Base-by-base conservation (phyloP, 495 filamentous ascomycete genomes). In the Penicillium soppii region DNA sequence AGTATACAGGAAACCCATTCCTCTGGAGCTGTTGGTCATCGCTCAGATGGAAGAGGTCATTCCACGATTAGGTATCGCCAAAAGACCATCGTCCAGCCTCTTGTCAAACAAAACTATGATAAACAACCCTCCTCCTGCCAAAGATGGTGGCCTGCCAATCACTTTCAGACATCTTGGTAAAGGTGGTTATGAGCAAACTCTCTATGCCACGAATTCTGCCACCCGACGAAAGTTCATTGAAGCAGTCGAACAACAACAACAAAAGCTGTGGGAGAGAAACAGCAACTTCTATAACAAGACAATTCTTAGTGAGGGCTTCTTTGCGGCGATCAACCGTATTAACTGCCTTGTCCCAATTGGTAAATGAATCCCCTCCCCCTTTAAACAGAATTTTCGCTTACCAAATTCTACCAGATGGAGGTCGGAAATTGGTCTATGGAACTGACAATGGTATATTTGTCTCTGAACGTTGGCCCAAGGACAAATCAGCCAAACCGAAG, bases 121-220 rank as follows among this genome's bases (percentile, higher is more conserved):
- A 12, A 72, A 74, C 40, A 47, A 47, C 17, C 64, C 71, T 22
- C 75, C 80, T 4, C 71, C 79, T 7, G 71, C 75, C 16, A 81
- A 90, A 61, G 90, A 95, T 57, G 91, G 89, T 30, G 56, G 58
- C 32, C 91, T 88, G 69, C 95, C 95, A 1, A 94, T 99, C 59
- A 97, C 92, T n/a, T 97, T 99, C 78, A 83, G 87, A 45, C 95
- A 97, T 77, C 81, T 99, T 21, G 95, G 95, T n/a, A 95, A 92
- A 64, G 91, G 90, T 47, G 92, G 92, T 30, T 97, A 96, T 66
- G 95, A 96, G 61, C 77, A 88, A 54, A 92, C 92, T n/a, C 77
- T 99, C 1, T 97, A 87, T 68, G 91, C 90, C 21, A 80, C 83
- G 13, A 49, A 17, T 8, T 17, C 90, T 85, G 39, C 86, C 86